These are phyloP conservation scores for Hericium rajendrae DNA, from an alignment of 768 basidiomycete genomes.

Conservation along the genomic window DNA sequence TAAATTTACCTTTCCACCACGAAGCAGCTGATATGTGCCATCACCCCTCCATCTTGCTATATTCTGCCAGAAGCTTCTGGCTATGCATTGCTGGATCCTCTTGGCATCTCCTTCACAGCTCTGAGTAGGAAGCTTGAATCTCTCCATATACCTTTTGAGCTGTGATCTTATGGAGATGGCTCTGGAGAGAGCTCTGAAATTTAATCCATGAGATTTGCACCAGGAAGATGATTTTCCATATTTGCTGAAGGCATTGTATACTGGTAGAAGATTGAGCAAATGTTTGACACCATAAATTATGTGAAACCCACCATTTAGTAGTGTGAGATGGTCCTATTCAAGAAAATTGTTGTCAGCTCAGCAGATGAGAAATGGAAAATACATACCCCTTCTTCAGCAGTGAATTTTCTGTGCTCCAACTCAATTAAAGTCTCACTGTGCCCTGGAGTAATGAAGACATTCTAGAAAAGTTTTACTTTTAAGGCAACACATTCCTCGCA, in stretches of 20 bases:
- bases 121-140: constrained; percentile 72
- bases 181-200: constrained; percentile 88
- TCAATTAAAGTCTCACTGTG: constrained; percentile 81
- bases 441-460: constrained; percentile 83
- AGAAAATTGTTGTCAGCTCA: neutral
- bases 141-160: constrained; percentile 87
- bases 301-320: constrained; percentile 66
- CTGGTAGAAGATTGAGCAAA: constrained; percentile 28
- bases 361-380: neutral
- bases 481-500: neutral
- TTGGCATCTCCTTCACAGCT: constrained; percentile 88
- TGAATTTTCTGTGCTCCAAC: constrained; percentile 90
- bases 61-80: constrained; percentile 90
- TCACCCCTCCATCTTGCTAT: constrained; percentile 87
- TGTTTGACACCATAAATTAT: neutral
- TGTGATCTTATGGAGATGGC: constrained; percentile 94
- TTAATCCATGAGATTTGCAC: constrained; percentile 89
- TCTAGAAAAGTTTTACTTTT: constrained; percentile 34
- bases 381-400: constrained; percentile 91
- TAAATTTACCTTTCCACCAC: constrained; percentile 66
- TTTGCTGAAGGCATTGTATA: constrained; percentile 85
- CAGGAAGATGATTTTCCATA: constrained; percentile 81
- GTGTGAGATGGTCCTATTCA: constrained; percentile 82
- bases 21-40: constrained; percentile 84
- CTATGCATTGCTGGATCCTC: constrained; percentile 77